Evolutionary conservation across 768 basidiomycete genomes (phyloP).

Genomic region (Mycena olivaceomarginata): DNA sequence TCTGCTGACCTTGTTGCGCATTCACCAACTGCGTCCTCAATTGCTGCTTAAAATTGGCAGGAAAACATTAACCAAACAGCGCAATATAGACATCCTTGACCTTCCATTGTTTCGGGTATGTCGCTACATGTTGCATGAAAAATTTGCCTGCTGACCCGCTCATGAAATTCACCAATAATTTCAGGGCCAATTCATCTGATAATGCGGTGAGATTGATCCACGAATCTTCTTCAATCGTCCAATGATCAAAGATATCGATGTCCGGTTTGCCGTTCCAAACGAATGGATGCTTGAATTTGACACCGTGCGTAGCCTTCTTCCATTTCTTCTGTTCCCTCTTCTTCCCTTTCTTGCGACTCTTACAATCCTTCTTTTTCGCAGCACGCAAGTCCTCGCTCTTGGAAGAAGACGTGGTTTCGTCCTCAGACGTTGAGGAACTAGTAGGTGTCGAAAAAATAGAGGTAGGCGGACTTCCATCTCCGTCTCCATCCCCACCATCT

Average conservation of each 20-base stretch:
- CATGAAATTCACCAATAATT: slow-evolving; percentile 25
- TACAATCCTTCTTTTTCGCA: neutral
- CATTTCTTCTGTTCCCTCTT: neutral
- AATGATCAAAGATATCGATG: slow-evolving; percentile 22
- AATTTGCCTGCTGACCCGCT: slow-evolving; percentile 19
- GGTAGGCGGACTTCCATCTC: neutral
- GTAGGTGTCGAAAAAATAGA: neutral
- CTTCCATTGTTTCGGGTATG: neutral
- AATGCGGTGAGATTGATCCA: slow-evolving; percentile 19
- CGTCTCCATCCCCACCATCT: too few relatives aligned
- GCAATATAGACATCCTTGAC: neutral
- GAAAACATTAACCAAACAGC: too few relatives aligned
- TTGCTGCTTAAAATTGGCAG: too few relatives aligned
- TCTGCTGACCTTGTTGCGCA: too few relatives aligned
- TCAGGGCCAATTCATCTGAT: neutral
- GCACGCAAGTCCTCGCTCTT: neutral
- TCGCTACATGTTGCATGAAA: slow-evolving; percentile 21
- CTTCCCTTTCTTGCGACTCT: slow-evolving; percentile 8
- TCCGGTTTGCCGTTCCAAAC: slow-evolving; percentile 18
- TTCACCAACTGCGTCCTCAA: too few relatives aligned
- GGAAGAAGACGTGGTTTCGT: neutral
- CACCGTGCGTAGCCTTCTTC: neutral
- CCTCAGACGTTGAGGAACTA: neutral
- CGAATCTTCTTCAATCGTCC: slow-evolving; percentile 17
- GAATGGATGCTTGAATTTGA: slow-evolving; percentile 22